A percentile compares a stretch with the other conserved stretches of the same genome.
phyloP scores from a whole-genome alignment of 164 flowering plant genomes.

The Malania oleifera region DNA sequence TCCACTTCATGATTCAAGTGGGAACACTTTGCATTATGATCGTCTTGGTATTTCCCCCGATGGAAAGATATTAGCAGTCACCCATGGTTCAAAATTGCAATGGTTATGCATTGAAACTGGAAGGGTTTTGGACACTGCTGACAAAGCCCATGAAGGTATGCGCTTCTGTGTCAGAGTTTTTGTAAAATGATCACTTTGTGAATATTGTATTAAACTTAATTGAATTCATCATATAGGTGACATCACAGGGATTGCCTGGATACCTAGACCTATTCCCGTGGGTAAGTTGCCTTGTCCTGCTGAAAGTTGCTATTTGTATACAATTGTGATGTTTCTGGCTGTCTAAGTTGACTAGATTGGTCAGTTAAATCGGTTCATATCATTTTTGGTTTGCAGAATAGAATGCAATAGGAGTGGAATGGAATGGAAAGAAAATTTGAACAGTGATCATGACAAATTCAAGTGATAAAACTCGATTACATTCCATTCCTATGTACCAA shows the following conservation, averaged over 20 bases:
- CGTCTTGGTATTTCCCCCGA: constrained; percentile 82
- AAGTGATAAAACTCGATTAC: too few species aligned
- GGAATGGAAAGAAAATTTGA: too few species aligned
- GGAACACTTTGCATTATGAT: constrained; percentile 72
- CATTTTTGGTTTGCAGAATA: too few species aligned
- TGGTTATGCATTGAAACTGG: constrained; percentile 86
- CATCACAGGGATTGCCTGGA: constrained; percentile 81
- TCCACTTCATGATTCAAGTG: constrained; percentile 72
- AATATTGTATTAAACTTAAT: constrained; percentile 8
- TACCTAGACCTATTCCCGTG: constrained; percentile 52
- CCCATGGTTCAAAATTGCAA: constrained; percentile 79
- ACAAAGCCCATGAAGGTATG: constrained; percentile 91
- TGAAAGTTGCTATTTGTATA: neutral
- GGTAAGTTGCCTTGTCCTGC: constrained; percentile 40
- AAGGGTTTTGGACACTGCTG: constrained; percentile 80
- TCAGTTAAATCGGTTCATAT: too few species aligned
- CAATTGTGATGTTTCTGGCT: neutral
- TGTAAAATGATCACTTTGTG: neutral
- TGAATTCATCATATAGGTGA: constrained; percentile 54
- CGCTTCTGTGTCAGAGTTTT: neutral
- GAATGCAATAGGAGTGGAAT: too few species aligned
- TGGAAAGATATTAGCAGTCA: constrained; percentile 79
- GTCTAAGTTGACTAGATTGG: neutral
- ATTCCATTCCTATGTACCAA: too few species aligned
- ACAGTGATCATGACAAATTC: too few species aligned